Conservation (phyloP, 176 grass and related monocot genomes). For the Eleusine indica region DNA sequence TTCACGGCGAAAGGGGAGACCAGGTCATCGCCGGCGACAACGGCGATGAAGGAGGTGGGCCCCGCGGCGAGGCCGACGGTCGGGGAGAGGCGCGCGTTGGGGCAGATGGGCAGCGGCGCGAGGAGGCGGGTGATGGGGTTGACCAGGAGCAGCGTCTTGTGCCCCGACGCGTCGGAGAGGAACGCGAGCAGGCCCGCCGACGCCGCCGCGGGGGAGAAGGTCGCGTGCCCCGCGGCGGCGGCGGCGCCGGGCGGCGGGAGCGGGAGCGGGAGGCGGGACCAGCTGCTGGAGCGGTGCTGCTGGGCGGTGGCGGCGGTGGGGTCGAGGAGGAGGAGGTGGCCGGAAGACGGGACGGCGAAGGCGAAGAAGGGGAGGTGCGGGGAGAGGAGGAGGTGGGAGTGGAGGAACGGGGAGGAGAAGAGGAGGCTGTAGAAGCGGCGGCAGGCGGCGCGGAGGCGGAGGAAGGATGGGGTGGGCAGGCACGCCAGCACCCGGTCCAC, state of each 20-base stretch:
- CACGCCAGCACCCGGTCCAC: constrained; percentile 84
- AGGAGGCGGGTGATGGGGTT: constrained; percentile 84
- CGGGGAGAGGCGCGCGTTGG: constrained; percentile 73
- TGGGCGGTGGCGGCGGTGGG: constrained; percentile 40
- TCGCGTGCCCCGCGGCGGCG: not conserved
- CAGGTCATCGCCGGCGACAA: constrained; percentile 80
- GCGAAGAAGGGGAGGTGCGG: constrained; percentile 81
- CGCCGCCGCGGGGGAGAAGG: constrained; percentile 67
- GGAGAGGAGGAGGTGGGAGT: constrained; percentile 81
- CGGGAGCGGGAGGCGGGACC: constrained; percentile 63
- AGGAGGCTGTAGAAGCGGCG: constrained; percentile 83
- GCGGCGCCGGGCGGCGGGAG: constrained; percentile 9
- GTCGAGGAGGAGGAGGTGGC: constrained; percentile 59
- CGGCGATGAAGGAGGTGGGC: constrained; percentile 68
- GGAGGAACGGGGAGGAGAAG: constrained; percentile 87
- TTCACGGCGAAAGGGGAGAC: constrained; percentile 97
- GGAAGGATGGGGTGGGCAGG: constrained; percentile 74
- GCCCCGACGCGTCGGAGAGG: constrained; percentile 67
- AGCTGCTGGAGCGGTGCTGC: constrained; percentile 27
- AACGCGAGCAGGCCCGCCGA: constrained; percentile 77
- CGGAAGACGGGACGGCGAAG: constrained; percentile 51
- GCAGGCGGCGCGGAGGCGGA: constrained; percentile 75
- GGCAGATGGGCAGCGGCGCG: constrained; percentile 62
- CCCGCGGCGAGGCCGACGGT: constrained; percentile 74
- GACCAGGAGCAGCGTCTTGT: constrained; percentile 76